Evolutionary conservation across 2,329 filamentous ascomycete species (phyloP).

Genomic region (Parafenestella ontariensis): DNA sequence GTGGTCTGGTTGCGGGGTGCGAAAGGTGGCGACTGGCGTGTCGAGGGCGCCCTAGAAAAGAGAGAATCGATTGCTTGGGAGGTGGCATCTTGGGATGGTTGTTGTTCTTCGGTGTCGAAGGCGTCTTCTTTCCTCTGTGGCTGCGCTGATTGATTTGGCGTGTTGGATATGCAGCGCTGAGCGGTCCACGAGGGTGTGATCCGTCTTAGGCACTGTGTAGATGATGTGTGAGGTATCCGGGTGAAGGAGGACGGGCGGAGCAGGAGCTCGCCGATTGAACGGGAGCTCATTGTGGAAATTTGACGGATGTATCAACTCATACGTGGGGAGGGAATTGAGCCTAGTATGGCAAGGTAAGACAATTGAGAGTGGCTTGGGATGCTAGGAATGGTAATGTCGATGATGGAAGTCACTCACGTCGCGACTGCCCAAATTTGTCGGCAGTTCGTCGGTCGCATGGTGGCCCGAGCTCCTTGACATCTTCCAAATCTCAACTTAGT

Average conservation of each 20-base stretch:
- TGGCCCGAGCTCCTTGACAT: constrained; percentile 22
- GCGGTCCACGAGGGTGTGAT: constrained; percentile 23
- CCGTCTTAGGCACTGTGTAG: constrained; percentile 5
- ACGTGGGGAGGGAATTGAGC: neutral
- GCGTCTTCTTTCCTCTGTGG: constrained; percentile 13
- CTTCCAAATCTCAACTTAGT: constrained; percentile 17
- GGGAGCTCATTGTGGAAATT: constrained; percentile 33
- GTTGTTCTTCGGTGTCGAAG: neutral
- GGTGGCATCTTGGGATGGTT: constrained; percentile 11
- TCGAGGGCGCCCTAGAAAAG: constrained; percentile 23
- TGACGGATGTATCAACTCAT: neutral
- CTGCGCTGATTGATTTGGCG: constrained; percentile 14
- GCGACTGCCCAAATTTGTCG: constrained; percentile 33
- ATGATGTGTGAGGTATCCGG: constrained; percentile 22
- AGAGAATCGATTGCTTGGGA: constrained; percentile 34
- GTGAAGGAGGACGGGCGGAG: constrained; percentile 37
- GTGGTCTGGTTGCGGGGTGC: neutral
- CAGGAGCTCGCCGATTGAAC: constrained; percentile 41
- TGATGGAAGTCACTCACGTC: constrained; percentile 13
- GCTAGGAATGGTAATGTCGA: neutral
- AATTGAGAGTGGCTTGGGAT: neutral
- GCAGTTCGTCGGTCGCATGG: constrained; percentile 6
- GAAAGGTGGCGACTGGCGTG: constrained; percentile 3
- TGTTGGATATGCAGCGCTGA: constrained; percentile 17
- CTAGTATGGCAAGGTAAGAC: neutral